These are phyloP conservation scores for Breviolum minutum DNA, from an alignment of 73 alveolate genomes.

Conservation along the genomic window DNA sequence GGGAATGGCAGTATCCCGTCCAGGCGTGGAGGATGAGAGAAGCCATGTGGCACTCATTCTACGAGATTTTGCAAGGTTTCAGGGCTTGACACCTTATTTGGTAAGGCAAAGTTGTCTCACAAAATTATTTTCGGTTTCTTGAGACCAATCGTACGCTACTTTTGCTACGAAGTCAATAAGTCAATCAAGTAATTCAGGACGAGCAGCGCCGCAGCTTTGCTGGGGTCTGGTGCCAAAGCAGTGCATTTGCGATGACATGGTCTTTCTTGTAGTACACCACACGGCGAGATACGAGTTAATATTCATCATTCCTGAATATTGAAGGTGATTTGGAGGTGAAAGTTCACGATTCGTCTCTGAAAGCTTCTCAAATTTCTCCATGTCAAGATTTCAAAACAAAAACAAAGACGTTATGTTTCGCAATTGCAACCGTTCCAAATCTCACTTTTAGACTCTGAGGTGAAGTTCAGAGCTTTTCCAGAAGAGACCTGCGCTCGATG, in stretches of 20 bases:
- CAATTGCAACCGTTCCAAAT: neutral
- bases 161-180: neutral
- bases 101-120: neutral
- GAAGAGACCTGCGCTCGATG: conserved; percentile 58
- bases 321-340: no score
- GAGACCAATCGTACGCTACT: neutral
- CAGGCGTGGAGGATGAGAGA: neutral
- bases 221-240: conserved; percentile 8
- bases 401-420: neutral
- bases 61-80: neutral
- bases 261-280: no score
- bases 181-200: neutral
- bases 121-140: neutral
- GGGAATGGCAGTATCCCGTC: conserved; percentile 88
- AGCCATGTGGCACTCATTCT: neutral
- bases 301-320: no score
- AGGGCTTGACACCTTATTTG: no score
- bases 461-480: conserved; percentile 59
- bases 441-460: neutral
- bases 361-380: no score
- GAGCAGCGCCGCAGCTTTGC: conserved; percentile 89
- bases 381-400: neutral
- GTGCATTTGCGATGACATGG: no score
- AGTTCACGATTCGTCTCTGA: no score
- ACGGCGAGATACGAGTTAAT: no score